Conservation (phyloP, 1,139 yeast genomes). For the Hemisphaericaspora subhashii region DNA sequence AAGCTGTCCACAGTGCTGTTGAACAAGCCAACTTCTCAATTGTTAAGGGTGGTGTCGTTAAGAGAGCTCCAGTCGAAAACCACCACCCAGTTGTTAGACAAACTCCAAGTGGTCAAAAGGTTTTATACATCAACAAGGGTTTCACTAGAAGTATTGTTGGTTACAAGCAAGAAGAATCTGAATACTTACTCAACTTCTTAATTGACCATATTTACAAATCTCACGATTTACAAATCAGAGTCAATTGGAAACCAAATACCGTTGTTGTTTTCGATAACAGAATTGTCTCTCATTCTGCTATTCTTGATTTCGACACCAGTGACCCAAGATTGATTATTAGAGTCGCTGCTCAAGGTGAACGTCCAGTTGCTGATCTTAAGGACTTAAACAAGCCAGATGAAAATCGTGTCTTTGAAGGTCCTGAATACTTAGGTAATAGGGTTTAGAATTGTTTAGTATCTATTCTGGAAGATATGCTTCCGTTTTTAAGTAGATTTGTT, state of each 20-base stretch:
- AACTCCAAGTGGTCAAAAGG: constrained; percentile 68
- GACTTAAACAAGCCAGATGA: constrained; percentile 28
- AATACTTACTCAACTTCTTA: constrained; percentile 53
- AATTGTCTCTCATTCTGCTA: constrained; percentile 61
- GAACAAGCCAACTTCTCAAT: constrained; percentile 64
- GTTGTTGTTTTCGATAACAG: constrained; percentile 77
- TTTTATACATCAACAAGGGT: constrained; percentile 57
- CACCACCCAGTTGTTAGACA: constrained; percentile 68
- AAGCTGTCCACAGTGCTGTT: constrained; percentile 65
- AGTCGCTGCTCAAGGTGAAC: constrained; percentile 64
- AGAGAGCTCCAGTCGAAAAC: constrained; percentile 58
- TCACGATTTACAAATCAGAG: constrained; percentile 43
- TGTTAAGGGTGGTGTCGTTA: constrained; percentile 57
- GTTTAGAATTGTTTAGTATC: constrained; percentile 8
- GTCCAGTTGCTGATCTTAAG: constrained; percentile 35
- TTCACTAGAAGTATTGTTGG: constrained; percentile 65
- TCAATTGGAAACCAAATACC: constrained; percentile 46
- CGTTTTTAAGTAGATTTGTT: too few relatives aligned
- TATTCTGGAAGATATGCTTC: too few relatives aligned
- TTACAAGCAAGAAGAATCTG: constrained; percentile 63
- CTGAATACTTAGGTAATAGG: constrained; percentile 15
- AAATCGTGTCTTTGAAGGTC: constrained; percentile 15
- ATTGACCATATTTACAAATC: constrained; percentile 47
- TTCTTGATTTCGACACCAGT: constrained; percentile 57
- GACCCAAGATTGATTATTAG: constrained; percentile 66